Conservation (phyloP, 805 yeast genomes). For the Yamadazyma laniorum region DNA sequence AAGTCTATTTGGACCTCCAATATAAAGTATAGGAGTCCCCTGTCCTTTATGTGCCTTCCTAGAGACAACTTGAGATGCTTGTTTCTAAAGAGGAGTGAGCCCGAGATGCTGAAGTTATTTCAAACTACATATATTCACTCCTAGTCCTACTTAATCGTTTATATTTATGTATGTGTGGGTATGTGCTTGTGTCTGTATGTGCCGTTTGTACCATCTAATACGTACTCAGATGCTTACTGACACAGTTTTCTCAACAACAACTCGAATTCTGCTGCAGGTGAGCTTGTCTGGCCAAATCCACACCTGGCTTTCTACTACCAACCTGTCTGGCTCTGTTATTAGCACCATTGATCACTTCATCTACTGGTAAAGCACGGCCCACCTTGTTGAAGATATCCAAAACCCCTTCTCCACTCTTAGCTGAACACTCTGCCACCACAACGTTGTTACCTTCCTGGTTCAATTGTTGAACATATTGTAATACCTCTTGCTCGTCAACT, state of each 20-base stretch:
- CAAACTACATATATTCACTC: too few species aligned
- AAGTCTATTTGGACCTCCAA: too few species aligned
- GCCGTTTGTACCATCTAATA: too few species aligned
- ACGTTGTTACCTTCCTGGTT: constrained; percentile 47
- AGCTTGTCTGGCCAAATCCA: constrained; percentile 32
- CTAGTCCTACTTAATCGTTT: too few species aligned
- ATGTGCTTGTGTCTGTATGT: too few species aligned
- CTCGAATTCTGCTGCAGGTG: constrained; percentile 20
- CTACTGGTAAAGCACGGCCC: constrained; percentile 43
- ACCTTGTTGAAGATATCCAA: constrained; percentile 39
- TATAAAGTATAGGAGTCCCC: too few species aligned
- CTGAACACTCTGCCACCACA: constrained; percentile 41
- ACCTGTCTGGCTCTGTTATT: constrained; percentile 24
- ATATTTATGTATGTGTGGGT: too few species aligned
- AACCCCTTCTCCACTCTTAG: constrained; percentile 45
- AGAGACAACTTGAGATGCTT: too few species aligned
- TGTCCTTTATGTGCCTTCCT: too few species aligned
- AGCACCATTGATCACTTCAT: constrained; percentile 29
- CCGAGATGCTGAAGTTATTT: too few species aligned
- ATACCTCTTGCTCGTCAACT: constrained; percentile 43
- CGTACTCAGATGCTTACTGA: too few species aligned
- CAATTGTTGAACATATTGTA: constrained; percentile 40
- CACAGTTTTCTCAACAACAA: constrained; percentile 31
- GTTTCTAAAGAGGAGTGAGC: too few species aligned
- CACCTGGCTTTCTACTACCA: constrained; percentile 31